A percentile compares a stretch with the other conserved stretches of the same genome.
phyloP scores from a whole-genome alignment of 495 filamentous ascomycete genomes.

The Acidomyces sp. region DNA sequence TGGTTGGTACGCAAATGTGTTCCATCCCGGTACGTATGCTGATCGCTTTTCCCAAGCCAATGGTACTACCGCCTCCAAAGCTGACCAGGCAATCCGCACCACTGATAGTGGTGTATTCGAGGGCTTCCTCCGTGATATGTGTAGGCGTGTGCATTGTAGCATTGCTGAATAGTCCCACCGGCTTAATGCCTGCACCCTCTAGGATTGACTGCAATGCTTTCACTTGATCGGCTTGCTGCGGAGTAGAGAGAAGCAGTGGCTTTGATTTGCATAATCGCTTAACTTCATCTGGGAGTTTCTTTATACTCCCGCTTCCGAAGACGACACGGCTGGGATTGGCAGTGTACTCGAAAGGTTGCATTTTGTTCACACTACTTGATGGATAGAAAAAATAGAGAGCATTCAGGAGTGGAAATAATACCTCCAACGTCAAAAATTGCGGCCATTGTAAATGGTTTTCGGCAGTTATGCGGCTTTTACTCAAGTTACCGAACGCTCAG shows the following conservation, averaged over 20 bases:
- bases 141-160: constrained; percentile 60
- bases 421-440: too few species aligned
- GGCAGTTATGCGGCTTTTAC: too few species aligned
- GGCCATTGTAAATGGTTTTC: too few species aligned
- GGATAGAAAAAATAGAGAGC: too few species aligned
- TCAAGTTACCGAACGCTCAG: too few species aligned
- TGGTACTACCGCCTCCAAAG: constrained; percentile 43
- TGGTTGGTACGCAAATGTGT: constrained; percentile 56
- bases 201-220: constrained; percentile 38
- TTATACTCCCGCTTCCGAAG: constrained; percentile 49
- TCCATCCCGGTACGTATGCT: constrained; percentile 49
- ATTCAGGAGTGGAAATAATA: too few species aligned
- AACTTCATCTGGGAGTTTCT: constrained; percentile 48
- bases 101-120: constrained; percentile 37
- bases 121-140: constrained; percentile 47
- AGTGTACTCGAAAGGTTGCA: constrained; percentile 53
- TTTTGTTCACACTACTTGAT: too few species aligned
- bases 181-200: constrained; percentile 27
- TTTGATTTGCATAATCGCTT: constrained; percentile 39
- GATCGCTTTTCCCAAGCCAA: constrained; percentile 55
- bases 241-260: constrained; percentile 48
- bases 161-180: constrained; percentile 46
- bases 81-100: constrained; percentile 38
- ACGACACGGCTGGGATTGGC: constrained; percentile 45
- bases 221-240: constrained; percentile 42